These are phyloP conservation scores for Saprolegnia diclina DNA, from an alignment of 352 stramenopile genomes.

Conservation along the genomic window DNA sequence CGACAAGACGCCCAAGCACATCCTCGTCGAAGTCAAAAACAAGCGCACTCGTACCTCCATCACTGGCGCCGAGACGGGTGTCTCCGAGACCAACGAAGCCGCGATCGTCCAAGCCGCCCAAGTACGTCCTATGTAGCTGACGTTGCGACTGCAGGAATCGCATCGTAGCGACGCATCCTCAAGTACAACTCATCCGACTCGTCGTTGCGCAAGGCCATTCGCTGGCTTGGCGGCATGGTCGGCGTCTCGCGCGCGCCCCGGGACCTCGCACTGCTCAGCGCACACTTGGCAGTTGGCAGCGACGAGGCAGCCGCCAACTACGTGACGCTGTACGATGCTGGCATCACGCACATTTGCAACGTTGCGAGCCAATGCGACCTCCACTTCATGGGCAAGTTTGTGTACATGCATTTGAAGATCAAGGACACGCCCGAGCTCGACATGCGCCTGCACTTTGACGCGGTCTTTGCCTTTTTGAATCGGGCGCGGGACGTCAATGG, in stretches of 20 bases:
- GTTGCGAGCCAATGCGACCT: constrained; percentile 21
- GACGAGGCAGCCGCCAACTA: constrained; percentile 16
- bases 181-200: not conserved
- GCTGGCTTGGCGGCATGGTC: constrained; percentile 11
- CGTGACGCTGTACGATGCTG: constrained; percentile 10
- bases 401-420: constrained; percentile 24
- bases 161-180: not conserved
- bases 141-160: too few relatives aligned
- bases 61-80: not conserved
- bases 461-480: constrained; percentile 18
- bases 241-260: not conserved
- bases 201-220: not conserved
- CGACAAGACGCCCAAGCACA: constrained; percentile 15
- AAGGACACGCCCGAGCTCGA: constrained; percentile 13
- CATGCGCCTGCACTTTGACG: constrained; percentile 4
- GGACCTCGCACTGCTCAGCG: constrained; percentile 2
- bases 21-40: constrained; percentile 8
- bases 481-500: constrained; percentile 4
- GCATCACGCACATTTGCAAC: constrained; percentile 26
- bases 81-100: not conserved
- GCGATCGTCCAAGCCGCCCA: not conserved
- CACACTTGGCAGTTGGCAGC: constrained; percentile 12
- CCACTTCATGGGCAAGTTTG: constrained; percentile 25
- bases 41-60: not conserved
- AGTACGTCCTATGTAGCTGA: not conserved